Conservation (phyloP, 148 eudicot genomes). For the Camellia sinensis region DNA sequence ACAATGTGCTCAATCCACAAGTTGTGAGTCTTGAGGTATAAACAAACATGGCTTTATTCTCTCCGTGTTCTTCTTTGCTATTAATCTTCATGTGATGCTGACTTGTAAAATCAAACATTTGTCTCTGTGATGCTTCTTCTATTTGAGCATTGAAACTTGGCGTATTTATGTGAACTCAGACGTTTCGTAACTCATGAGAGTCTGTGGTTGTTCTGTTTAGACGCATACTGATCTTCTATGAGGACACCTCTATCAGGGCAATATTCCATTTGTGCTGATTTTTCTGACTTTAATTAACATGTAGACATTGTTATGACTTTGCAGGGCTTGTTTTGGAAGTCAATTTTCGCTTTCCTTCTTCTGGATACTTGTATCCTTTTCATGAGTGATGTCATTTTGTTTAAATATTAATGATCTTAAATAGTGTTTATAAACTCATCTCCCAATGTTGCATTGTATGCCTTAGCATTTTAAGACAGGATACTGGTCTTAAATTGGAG, state of each 20-base stretch:
- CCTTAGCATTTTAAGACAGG: slow-evolving; percentile 42
- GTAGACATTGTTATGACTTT: slow-evolving; percentile 1
- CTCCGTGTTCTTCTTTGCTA: no score
- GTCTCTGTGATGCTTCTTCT: neutral
- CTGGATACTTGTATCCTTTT: slow-evolving; percentile 66
- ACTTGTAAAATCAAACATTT: neutral
- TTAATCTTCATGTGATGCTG: neutral
- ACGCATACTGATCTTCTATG: no score
- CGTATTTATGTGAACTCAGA: neutral
- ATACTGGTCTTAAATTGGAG: slow-evolving; percentile 23
- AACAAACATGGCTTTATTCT: neutral
- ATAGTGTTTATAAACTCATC: neutral
- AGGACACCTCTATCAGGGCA: neutral
- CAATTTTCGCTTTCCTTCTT: slow-evolving; percentile 37
- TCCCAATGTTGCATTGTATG: slow-evolving; percentile 14
- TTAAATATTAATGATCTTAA: neutral
- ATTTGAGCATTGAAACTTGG: neutral
- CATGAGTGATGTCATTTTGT: slow-evolving; percentile 2
- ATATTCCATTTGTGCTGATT: neutral
- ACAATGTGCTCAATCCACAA: slow-evolving; percentile 50
- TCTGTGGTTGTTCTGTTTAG: neutral
- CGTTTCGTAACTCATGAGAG: neutral
- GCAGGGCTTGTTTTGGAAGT: slow-evolving; percentile 59
- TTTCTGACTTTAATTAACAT: neutral
- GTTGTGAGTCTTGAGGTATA: slow-evolving; percentile 35